phyloP scores from a whole-genome alignment of 148 eudicot genomes.

The Amaranthus palmeri region DNA sequence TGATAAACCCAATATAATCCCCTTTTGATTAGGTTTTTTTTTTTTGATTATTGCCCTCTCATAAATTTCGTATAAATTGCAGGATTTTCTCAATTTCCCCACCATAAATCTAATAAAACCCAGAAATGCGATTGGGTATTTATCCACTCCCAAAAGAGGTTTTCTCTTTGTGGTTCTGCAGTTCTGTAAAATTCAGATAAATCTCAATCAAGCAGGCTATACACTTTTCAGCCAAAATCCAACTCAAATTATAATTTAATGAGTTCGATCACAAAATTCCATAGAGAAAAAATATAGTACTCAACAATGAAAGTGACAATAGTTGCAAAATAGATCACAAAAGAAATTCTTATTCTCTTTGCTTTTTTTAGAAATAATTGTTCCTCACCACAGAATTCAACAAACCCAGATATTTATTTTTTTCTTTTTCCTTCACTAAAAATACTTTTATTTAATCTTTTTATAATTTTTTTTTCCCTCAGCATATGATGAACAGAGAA shows the following conservation, averaged over 20 bases:
- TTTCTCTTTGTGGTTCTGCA: conserved; percentile 11
- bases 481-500: conserved; percentile 3
- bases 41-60: too few relatives aligned
- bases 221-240: neutral
- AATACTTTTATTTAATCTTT: neutral
- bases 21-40: conserved; percentile 1
- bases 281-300: neutral
- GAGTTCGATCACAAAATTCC: neutral
- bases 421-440: neutral
- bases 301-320: neutral
- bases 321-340: conserved; percentile 9
- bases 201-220: neutral
- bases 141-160: neutral
- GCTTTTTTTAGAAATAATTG: neutral
- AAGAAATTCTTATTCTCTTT: neutral
- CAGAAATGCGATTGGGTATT: neutral
- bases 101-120: neutral
- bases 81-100: neutral
- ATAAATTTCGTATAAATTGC: too few relatives aligned
- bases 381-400: conserved; percentile 21
- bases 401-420: conserved; percentile 10
- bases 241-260: neutral
- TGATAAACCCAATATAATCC: neutral
- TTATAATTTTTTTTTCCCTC: neutral
- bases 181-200: conserved; percentile 19